A percentile compares a stretch with the other conserved stretches of the same genome.
Evolutionary conservation across 352 stramenopile genomes (phyloP).

Genomic region (Globisporangium lucens): DNA sequence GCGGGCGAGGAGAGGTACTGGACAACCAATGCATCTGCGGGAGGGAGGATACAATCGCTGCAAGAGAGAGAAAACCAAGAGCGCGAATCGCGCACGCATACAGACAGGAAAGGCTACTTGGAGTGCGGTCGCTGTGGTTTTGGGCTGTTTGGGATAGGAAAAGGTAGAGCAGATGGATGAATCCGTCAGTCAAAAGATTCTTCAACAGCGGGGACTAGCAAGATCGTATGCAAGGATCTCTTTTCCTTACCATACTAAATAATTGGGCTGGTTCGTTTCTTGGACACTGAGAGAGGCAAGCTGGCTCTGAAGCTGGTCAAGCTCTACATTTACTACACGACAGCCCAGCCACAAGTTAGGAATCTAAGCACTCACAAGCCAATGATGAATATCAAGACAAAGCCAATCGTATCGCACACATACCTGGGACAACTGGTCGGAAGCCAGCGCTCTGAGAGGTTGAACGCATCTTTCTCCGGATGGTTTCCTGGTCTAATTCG

Average conservation of each 20-base stretch:
- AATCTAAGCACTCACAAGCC: neutral
- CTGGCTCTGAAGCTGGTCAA: slow-evolving; percentile 20
- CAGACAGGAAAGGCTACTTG: slow-evolving; percentile 16
- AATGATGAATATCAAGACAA: neutral
- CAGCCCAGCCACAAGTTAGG: neutral
- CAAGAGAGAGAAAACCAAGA: slow-evolving; percentile 4
- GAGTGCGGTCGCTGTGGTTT: slow-evolving; percentile 24
- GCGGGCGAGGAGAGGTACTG: slow-evolving; percentile 7
- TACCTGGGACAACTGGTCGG: slow-evolving; percentile 69
- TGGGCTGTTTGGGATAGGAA: slow-evolving; percentile 14
- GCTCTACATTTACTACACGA: slow-evolving; percentile 17
- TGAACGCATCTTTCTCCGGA: slow-evolving; percentile 70
- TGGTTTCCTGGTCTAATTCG: slow-evolving; percentile 58
- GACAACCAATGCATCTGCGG: slow-evolving; percentile 9
- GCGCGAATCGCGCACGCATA: slow-evolving; percentile 12
- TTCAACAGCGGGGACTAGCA: neutral
- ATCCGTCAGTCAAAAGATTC: neutral
- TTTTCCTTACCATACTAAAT: slow-evolving; percentile 28
- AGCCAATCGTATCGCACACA: neutral
- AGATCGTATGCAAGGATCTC: neutral
- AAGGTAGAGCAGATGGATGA: neutral
- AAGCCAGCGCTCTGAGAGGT: slow-evolving; percentile 67
- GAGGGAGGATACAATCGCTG: neutral
- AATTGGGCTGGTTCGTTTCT: slow-evolving; percentile 24
- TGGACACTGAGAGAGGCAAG: slow-evolving; percentile 25